Conservation (phyloP, 208 protist genomes). For the Wallacemonas sp. region DNA sequence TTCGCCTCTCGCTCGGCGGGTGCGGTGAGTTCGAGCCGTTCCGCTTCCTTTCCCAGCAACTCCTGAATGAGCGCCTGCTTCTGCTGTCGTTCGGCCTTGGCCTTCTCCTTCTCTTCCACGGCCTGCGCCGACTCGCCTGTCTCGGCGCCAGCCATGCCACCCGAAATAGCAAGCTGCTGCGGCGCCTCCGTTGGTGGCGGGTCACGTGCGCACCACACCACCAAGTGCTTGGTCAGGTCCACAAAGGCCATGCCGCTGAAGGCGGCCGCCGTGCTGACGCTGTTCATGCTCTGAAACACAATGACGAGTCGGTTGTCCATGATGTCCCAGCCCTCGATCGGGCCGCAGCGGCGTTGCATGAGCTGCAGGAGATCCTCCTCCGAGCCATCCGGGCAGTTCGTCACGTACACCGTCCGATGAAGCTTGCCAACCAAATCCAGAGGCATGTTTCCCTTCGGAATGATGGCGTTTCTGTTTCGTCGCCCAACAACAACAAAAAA, state of each 20-base stretch:
- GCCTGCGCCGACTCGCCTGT: not conserved
- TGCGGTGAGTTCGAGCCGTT: constrained; percentile 22
- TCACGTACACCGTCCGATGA: constrained; percentile 86
- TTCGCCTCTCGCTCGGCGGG: constrained; percentile 29
- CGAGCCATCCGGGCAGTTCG: constrained; percentile 48
- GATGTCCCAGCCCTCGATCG: constrained; percentile 82
- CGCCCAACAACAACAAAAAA: not conserved
- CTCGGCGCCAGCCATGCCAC: not conserved
- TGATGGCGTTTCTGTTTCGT: constrained; percentile 13
- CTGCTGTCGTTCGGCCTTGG: constrained; percentile 27
- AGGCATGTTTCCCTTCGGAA: constrained; percentile 42
- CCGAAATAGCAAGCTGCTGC: constrained; percentile 69
- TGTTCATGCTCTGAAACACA: constrained; percentile 82
- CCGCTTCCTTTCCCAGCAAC: constrained; percentile 35
- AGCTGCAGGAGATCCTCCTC: constrained; percentile 75
- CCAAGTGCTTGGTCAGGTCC: constrained; percentile 54
- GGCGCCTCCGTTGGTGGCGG: constrained; percentile 52
- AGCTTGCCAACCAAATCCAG: constrained; percentile 84
- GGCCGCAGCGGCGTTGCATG: constrained; percentile 68
- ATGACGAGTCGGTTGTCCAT: constrained; percentile 48
- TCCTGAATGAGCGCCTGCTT: constrained; percentile 43
- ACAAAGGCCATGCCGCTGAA: constrained; percentile 80
- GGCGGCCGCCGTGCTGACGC: constrained; percentile 76
- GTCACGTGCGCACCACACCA: constrained; percentile 80
- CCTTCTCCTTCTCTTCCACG: constrained; percentile 21